Conservation (phyloP, 805 yeast genomes). For the Candida parachauliodes region DNA sequence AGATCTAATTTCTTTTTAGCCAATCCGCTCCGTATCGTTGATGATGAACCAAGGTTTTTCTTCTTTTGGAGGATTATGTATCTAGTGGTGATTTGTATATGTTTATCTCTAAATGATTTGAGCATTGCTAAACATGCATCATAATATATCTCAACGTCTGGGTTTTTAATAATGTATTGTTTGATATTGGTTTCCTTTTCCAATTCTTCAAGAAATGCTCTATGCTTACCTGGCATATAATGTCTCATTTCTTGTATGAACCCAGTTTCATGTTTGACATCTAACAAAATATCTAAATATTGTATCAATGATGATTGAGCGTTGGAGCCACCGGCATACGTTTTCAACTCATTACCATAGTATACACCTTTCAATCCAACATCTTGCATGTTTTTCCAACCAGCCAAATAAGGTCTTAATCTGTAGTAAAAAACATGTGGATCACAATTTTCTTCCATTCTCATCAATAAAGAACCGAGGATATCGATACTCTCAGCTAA, state of each 20-base stretch:
- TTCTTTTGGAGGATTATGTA: slow-evolving; percentile 80
- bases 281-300: slow-evolving; percentile 72
- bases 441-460: slow-evolving; percentile 91
- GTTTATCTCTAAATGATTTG: slow-evolving; percentile 85
- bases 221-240: slow-evolving; percentile 89
- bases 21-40: slow-evolving; percentile 64
- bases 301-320: slow-evolving; percentile 92
- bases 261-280: slow-evolving; percentile 61
- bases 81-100: slow-evolving; percentile 87
- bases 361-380: slow-evolving; percentile 79
- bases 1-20: slow-evolving; percentile 53
- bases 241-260: slow-evolving; percentile 80
- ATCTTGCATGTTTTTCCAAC: slow-evolving; percentile 89
- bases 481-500: slow-evolving; percentile 74
- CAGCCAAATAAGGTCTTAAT: slow-evolving; percentile 86
- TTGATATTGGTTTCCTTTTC: slow-evolving; percentile 56
- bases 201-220: slow-evolving; percentile 64
- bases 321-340: slow-evolving; percentile 85
- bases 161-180: slow-evolving; percentile 53
- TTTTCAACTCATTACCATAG: slow-evolving; percentile 68
- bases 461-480: slow-evolving; percentile 68
- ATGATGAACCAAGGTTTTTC: slow-evolving; percentile 50
- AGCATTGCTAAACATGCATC: slow-evolving; percentile 90
- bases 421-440: slow-evolving; percentile 88
- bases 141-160: slow-evolving; percentile 61